Percentiles rank a stretch among this genome's conserved stretches.
These are phyloP conservation scores for Paxillus ammoniavirescens DNA, from an alignment of 768 basidiomycete species.

Conservation along the genomic window DNA sequence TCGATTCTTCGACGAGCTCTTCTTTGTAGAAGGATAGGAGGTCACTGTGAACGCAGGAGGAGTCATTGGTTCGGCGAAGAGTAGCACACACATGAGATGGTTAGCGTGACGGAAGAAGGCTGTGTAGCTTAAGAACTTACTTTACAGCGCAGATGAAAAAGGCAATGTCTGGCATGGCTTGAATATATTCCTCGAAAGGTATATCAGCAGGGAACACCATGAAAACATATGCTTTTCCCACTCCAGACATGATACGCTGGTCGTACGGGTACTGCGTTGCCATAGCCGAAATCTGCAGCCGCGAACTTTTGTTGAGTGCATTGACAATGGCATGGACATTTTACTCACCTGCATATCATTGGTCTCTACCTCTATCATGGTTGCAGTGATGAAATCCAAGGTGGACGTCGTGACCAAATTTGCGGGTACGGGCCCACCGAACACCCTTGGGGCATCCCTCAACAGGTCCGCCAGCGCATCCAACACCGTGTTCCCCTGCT, in stretches of 20 bases:
- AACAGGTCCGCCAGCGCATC: constrained; percentile 36
- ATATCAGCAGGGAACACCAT: constrained; percentile 35
- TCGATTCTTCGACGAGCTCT: constrained; percentile 30
- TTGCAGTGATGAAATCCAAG: constrained; percentile 34
- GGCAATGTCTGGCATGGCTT: constrained; percentile 37
- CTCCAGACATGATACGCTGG: constrained; percentile 30
- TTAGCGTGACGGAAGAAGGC: too few relatives aligned
- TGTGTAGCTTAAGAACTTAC: constrained; percentile 22
- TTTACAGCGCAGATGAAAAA: constrained; percentile 35
- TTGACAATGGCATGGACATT: background rate
- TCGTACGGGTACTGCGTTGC: constrained; percentile 28
- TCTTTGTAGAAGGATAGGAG: constrained; percentile 38
- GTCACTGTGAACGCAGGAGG: constrained; percentile 26
- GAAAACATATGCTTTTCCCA: constrained; percentile 34
- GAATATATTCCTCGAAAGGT: constrained; percentile 33
- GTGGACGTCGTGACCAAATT: constrained; percentile 37
- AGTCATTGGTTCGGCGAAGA: too few relatives aligned
- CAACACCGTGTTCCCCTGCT: constrained; percentile 31
- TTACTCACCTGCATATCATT: constrained; percentile 24
- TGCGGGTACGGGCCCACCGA: constrained; percentile 22
- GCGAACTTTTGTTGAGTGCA: background rate
- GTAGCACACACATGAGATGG: too few relatives aligned
- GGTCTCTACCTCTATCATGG: constrained; percentile 33
- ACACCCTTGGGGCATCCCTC: constrained; percentile 28
- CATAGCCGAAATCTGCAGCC: constrained; percentile 16